These are phyloP conservation scores for Hymenoscyphus fructigenus DNA, from an alignment of 2,329 filamentous ascomycete genomes.

Conservation along the genomic window DNA sequence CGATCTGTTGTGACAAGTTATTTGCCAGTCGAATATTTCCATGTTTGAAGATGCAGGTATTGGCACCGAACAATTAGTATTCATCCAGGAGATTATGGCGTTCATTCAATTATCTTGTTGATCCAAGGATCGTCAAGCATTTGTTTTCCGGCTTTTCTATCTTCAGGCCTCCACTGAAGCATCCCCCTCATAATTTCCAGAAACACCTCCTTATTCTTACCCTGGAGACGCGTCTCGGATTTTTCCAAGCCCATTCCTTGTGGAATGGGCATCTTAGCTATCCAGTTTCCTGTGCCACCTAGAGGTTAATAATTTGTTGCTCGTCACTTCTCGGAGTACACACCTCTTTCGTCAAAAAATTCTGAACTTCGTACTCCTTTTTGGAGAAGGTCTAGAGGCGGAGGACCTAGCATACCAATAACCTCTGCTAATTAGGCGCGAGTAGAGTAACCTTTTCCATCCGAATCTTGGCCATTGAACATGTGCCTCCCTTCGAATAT, in stretches of 20 bases:
- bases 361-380: constrained; percentile 14
- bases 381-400: constrained; percentile 16
- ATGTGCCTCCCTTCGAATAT: constrained; percentile 47
- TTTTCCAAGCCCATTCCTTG: constrained; percentile 10
- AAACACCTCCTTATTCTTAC: constrained; percentile 36
- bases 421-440: constrained; percentile 23
- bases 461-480: constrained; percentile 36
- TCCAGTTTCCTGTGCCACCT: background rate
- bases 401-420: constrained; percentile 20
- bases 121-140: constrained; percentile 37
- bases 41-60: too few species aligned
- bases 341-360: constrained; percentile 16
- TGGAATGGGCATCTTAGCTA: background rate
- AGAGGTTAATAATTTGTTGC: background rate
- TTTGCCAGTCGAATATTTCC: too few species aligned
- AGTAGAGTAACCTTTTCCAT: constrained; percentile 14
- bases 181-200: constrained; percentile 35
- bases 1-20: too few species aligned
- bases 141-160: constrained; percentile 36
- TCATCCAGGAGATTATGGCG: too few species aligned
- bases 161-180: constrained; percentile 38
- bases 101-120: background rate
- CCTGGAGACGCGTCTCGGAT: constrained; percentile 27
- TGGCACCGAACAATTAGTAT: too few species aligned
- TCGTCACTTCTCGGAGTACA: background rate